A percentile compares a stretch with the other conserved stretches of the same genome.
Evolutionary conservation across 768 basidiomycete genomes (phyloP).

Genomic region (Lactarius pseudohatsudake): DNA sequence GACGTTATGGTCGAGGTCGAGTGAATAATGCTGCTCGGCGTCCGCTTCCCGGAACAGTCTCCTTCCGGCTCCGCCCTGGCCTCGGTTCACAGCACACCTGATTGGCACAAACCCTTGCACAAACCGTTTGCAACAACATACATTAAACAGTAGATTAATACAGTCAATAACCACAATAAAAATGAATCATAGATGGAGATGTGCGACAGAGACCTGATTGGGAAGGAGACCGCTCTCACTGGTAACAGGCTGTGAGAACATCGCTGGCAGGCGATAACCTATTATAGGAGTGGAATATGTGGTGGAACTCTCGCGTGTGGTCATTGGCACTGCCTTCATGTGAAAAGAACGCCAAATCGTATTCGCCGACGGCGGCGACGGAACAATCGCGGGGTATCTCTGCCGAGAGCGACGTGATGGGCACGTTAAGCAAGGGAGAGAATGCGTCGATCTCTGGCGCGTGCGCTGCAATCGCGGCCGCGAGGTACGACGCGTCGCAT

Average conservation of each 20-base stretch:
- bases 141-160: background rate
- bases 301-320: background rate
- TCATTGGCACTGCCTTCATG: background rate
- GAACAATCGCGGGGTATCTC: background rate
- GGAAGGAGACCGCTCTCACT: background rate
- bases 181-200: background rate
- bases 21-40: background rate
- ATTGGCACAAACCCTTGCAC: no score
- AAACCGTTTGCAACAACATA: background rate
- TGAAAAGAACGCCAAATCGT: constrained; percentile 1
- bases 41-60: background rate
- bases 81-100: background rate
- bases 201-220: background rate
- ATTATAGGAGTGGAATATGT: background rate
- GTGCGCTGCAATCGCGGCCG: constrained; percentile 10
- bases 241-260: background rate
- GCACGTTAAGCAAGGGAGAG: background rate
- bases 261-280: background rate
- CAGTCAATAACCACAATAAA: background rate
- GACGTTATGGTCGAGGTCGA: background rate
- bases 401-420: background rate
- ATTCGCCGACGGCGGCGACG: background rate
- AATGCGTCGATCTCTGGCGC: background rate
- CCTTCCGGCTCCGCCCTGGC: background rate
- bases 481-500: constrained; percentile 3